Percentiles rank a stretch among this genome's conserved stretches.
Evolutionary conservation across 306 rosid genomes (phyloP).

Genomic region (Geum urbanum): DNA sequence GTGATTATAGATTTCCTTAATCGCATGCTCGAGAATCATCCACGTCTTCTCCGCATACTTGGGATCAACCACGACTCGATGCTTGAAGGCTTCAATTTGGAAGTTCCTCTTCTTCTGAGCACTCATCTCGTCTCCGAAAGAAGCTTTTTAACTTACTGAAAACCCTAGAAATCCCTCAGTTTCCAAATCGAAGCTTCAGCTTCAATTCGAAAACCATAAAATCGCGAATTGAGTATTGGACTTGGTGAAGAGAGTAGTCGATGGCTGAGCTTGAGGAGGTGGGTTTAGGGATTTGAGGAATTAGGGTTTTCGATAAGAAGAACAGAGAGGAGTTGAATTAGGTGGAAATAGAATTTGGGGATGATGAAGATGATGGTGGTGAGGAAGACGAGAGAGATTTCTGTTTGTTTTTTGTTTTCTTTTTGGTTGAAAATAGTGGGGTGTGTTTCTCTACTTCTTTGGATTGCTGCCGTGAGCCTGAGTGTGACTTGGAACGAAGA

Average conservation of each 20-base stretch:
- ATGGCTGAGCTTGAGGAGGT: not conserved
- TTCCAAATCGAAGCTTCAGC: not conserved
- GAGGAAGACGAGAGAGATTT: not conserved
- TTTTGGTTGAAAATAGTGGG: not conserved
- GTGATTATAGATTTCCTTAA: conserved; percentile 83
- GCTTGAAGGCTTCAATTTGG: conserved; percentile 92
- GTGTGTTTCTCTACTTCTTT: not conserved
- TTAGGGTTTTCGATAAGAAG: conserved; percentile 12
- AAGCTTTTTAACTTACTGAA: not conserved
- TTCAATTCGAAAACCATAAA: not conserved
- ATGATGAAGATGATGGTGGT: not conserved
- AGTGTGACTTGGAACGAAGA: not conserved
- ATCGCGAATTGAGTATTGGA: not conserved
- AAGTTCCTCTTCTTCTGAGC: conserved; percentile 88
- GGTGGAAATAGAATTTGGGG: not conserved
- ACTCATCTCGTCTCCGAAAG: conserved; percentile 42
- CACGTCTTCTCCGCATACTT: conserved; percentile 91
- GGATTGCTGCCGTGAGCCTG: not conserved
- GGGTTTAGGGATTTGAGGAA: not conserved
- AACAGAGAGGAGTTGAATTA: not conserved
- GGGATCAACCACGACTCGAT: conserved; percentile 91
- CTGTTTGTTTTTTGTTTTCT: not conserved
- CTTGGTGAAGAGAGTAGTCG: not conserved
- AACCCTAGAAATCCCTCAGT: not conserved
- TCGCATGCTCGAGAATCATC: conserved; percentile 85